Percentiles rank a stretch among this genome's conserved stretches.
Evolutionary conservation across 768 basidiomycete species (phyloP).

Genomic region (Tubosaeta sp.): DNA sequence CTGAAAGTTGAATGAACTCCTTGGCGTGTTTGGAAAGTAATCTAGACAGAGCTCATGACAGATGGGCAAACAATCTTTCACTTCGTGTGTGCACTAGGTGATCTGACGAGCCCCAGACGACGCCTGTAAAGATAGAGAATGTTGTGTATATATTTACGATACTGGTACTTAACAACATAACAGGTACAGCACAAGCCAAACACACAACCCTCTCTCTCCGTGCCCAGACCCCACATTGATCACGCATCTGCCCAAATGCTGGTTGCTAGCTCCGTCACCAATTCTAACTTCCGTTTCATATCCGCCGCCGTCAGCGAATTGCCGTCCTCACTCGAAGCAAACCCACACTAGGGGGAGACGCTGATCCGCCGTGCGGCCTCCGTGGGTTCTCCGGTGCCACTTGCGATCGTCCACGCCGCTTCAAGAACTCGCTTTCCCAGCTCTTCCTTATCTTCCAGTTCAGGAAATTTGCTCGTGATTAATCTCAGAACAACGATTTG

Average conservation of each 20-base stretch:
- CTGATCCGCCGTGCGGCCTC: conserved; percentile 40
- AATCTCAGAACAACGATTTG: conserved; percentile 42
- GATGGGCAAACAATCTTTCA: no score
- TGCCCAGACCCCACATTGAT: no score
- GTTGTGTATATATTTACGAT: no score
- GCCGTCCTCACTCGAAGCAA: conserved; percentile 44
- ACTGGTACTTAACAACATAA: no score
- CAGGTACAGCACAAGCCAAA: no score
- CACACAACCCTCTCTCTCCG: no score
- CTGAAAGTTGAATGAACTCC: no score
- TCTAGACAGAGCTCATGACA: no score
- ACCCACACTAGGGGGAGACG: conserved; percentile 50
- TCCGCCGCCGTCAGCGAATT: conserved; percentile 37
- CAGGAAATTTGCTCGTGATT: conserved; percentile 40
- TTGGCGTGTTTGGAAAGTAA: no score
- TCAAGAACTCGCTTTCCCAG: conserved; percentile 38
- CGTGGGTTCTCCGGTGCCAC: conserved; percentile 33
- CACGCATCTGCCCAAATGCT: conserved; percentile 32
- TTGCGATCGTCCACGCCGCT: conserved; percentile 41
- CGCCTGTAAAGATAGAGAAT: no score
- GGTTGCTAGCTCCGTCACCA: conserved; percentile 35
- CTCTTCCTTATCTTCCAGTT: conserved; percentile 39
- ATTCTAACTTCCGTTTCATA: conserved; percentile 27
- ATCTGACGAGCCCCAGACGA: no score
- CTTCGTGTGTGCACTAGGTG: no score